Base-by-base conservation (phyloP, 2,329 filamentous ascomycete species). In the Magnaporthales sp. region DNA sequence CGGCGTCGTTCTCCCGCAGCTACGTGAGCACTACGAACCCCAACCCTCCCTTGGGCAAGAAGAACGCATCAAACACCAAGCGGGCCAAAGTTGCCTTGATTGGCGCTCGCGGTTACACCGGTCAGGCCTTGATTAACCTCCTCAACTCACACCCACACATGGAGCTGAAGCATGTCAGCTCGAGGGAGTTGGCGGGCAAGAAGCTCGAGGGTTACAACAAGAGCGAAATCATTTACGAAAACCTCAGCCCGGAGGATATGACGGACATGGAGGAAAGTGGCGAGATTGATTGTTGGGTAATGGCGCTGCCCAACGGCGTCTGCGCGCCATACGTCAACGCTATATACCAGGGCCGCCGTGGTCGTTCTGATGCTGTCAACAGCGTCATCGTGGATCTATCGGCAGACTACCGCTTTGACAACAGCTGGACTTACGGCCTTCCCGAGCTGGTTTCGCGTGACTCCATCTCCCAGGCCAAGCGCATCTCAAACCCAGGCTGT, bases 311-410 rank as follows among this genome's bases (percentile, higher is more conserved):
- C 61, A 99, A 98, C 74, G 91, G 92, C 68, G 92, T 97, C 64
- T 97, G 92, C 86, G 91, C 93, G 80, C 93, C 95, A 0, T 99
- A 90, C 72, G 90, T 98, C 10, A 92, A 98, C 70, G 94, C 94
- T 8, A 86, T 98, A 66, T 86, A 93, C 72, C 85, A 90, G 73
- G 86, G 84, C 32, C 87, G 87, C 22, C 67, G 84, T 86, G 74
- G 69, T 24, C 51, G 56, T 7, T 32, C 7, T 15, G 26, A 46
- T 30, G 38, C 46, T 71, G 19, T 75, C 75, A 85, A 85, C 69
- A 93, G 91, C 72, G 82, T 98, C 56, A 91, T 98, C 71, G 84
- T 99, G 62, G 95, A 99, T 76, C 85, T 99, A 46, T 97, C 93
- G n/a, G 95, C 95, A 68, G 95, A 99, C 80, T 96, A 97, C 79